Base-by-base conservation (phyloP, 495 filamentous ascomycete species). In the Aspergillus sclerotioniger region DNA sequence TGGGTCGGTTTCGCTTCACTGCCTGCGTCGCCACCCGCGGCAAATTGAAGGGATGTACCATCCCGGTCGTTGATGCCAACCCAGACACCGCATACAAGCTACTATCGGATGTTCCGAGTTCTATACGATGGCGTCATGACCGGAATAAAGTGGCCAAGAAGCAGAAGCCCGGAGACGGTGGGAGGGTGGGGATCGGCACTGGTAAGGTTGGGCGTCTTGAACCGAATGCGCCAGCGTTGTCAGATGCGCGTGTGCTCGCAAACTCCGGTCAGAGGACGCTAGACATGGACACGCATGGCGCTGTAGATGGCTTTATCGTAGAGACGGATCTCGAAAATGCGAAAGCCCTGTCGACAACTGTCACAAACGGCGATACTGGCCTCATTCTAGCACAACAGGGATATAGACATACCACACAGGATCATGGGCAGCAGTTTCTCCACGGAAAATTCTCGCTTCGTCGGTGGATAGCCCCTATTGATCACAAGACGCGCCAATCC, bases 1-100 rank as follows among this genome's bases (percentile, higher is more conserved):
- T 46, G 1, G 64, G 59, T 0, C 48, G 64, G 28, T 62, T 64
- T 53, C 61, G 64, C 2, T 67, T 67, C 31, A 54, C 53, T 8
- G 44, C 37, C 43, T 61, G 61, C 0, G 56, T 64, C 2, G 64
- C 64, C 1, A 54, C 28, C 5, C 61, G 64, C 6, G 61, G 64
- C 8, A 56, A 53, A 32, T 41, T 67, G 31, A 66, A 60, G 41
- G 63, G 63, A 48, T 53, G 60, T 32, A 31, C 49, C 4, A 58
- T 66, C 16, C 63, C 63, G 10, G 60, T 50, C 6, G 28, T 32
- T 16, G 12, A 50, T 32, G 47, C 31, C 25, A 16, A 32, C 47
- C 47, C 47, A 16, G 25, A 13, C 3, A 8, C 47, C 31, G 47
- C 6, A n/a, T 29, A 50, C 16, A 50, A 16, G 16, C 9, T 16